A percentile compares a stretch with the other conserved stretches of the same genome.
Evolutionary conservation across 2,329 filamentous ascomycete genomes (phyloP).

Genomic region (Microcyclospora pomicola): DNA sequence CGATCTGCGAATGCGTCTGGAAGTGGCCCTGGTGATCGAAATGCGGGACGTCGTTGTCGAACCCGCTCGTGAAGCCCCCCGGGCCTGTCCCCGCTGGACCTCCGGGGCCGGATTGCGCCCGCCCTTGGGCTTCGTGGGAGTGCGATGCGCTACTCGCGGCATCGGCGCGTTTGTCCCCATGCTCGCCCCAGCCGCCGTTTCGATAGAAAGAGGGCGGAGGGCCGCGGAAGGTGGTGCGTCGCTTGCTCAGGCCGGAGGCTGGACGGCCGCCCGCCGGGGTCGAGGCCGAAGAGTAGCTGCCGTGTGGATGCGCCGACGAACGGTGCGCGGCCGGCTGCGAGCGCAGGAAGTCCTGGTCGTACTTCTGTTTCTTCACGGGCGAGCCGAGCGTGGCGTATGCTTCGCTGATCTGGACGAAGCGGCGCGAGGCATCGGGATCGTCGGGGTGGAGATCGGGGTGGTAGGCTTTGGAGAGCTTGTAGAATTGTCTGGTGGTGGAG

Average conservation of each 20-base stretch:
- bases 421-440: slow-evolving; percentile 56
- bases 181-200: slow-evolving; percentile 61
- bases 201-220: slow-evolving; percentile 84
- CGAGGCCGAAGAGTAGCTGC: slow-evolving; percentile 38
- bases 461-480: slow-evolving; percentile 76
- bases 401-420: slow-evolving; percentile 41
- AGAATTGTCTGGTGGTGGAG: slow-evolving; percentile 46
- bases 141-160: slow-evolving; percentile 23
- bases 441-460: slow-evolving; percentile 82
- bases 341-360: slow-evolving; percentile 57
- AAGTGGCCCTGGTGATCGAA: slow-evolving; percentile 65
- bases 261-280: slow-evolving; percentile 55
- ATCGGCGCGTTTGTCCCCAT: slow-evolving; percentile 44
- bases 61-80: slow-evolving; percentile 46
- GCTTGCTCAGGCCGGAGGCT: slow-evolving; percentile 64
- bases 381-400: slow-evolving; percentile 20
- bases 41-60: slow-evolving; percentile 50
- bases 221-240: slow-evolving; percentile 63
- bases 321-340: slow-evolving; percentile 16
- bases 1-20: slow-evolving; percentile 53
- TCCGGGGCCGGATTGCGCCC: slow-evolving; percentile 7
- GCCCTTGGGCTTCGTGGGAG: slow-evolving; percentile 14
- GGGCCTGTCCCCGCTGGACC: slow-evolving; percentile 20
- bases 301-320: slow-evolving; percentile 36
- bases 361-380: slow-evolving; percentile 62